A percentile compares a stretch with the other conserved stretches of the same genome.
phyloP scores from a whole-genome alignment of 495 filamentous ascomycete genomes.

The Margaritispora aquatica region DNA sequence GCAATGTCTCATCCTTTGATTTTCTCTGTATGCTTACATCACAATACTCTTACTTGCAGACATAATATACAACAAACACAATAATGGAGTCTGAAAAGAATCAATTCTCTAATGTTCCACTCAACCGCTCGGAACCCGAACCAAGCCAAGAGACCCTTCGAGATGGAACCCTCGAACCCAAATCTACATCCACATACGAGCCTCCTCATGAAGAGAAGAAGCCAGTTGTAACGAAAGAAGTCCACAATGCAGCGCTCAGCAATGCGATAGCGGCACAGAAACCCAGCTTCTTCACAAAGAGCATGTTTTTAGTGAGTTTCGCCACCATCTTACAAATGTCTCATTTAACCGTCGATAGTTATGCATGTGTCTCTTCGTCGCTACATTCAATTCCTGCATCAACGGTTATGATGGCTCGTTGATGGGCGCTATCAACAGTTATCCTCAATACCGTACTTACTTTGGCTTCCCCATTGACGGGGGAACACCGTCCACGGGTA shows the following conservation, averaged over 20 bases:
- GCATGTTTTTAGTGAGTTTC: background rate
- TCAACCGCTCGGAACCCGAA: background rate
- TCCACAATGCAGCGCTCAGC: background rate
- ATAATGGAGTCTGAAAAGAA: background rate
- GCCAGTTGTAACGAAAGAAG: background rate
- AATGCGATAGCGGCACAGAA: background rate
- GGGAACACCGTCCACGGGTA: conserved; percentile 33
- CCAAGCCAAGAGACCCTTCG: background rate
- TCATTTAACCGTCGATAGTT: background rate
- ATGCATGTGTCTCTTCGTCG: background rate
- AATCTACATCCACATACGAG: background rate
- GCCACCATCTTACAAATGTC: background rate
- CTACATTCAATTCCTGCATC: conserved; percentile 1
- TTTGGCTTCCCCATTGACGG: conserved; percentile 8
- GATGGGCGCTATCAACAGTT: conserved; percentile 26
- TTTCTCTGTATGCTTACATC: background rate
- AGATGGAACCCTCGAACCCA: background rate
- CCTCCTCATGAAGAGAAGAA: background rate
- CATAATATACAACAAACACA: background rate
- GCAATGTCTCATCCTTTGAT: too few species aligned
- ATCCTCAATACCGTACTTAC: background rate
- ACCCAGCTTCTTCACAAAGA: background rate
- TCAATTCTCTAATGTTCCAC: background rate
- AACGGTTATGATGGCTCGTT: conserved; percentile 29
- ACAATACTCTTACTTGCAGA: background rate